Conservation (phyloP, 257 asterid species). For the Voacanga thouarsii region DNA sequence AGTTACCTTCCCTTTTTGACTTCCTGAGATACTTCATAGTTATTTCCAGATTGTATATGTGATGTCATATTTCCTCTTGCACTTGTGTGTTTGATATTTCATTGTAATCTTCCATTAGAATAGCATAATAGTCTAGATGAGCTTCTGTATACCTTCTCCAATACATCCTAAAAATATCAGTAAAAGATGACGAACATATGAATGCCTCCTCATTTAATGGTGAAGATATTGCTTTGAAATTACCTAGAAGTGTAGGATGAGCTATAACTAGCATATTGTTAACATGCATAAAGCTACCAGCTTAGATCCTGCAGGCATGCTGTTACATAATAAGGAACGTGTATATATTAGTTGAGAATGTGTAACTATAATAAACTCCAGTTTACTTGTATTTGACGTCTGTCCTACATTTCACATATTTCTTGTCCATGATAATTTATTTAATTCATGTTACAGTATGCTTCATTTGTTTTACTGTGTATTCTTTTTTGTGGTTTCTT, state of each 20-base stretch:
- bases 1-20: conserved; percentile 23
- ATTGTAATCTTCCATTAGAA: neutral
- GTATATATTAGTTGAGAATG: neutral
- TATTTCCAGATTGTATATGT: neutral
- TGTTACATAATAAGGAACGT: neutral
- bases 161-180: neutral
- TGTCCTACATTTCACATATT: neutral
- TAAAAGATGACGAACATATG: neutral
- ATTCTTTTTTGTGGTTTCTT: neutral
- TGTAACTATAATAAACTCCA: neutral
- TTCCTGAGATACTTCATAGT: neutral
- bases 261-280: neutral
- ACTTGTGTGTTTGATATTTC: neutral
- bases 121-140: neutral
- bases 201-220: neutral
- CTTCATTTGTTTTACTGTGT: neutral
- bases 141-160: neutral
- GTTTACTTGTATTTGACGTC: neutral
- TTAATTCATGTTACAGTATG: neutral
- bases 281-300: neutral
- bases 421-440: neutral
- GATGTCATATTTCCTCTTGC: neutral
- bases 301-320: neutral
- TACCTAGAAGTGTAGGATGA: neutral
- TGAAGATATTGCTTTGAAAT: neutral